phyloP scores from a whole-genome alignment of 2,329 filamentous ascomycete species.

The Trichophyton simii region DNA sequence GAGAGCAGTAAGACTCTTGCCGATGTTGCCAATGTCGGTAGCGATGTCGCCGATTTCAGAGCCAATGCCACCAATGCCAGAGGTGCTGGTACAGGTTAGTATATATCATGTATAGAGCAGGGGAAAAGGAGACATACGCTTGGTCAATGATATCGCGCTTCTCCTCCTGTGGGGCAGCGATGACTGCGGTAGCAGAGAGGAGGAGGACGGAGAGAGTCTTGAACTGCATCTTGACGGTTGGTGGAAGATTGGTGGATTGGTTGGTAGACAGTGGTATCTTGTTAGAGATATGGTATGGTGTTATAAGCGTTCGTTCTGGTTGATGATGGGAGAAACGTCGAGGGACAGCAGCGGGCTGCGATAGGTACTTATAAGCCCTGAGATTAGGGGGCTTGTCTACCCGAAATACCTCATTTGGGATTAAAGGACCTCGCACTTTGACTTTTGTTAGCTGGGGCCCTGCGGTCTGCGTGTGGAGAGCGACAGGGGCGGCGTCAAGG shows the following conservation, averaged over 20 bases:
- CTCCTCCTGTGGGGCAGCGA: conserved; percentile 9
- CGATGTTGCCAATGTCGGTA: conserved; percentile 1
- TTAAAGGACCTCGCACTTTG: not conserved
- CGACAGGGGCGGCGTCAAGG: not conserved
- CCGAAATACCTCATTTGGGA: not conserved
- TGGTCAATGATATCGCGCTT: conserved; percentile 9
- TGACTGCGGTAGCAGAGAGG: conserved; percentile 16
- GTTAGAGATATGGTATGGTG: not conserved
- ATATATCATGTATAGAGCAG: too few relatives aligned
- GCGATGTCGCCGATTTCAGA: conserved; percentile 3
- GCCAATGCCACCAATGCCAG: not conserved
- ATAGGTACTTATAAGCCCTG: not conserved
- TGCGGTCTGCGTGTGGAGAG: not conserved
- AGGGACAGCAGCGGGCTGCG: not conserved
- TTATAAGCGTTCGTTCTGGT: too few relatives aligned
- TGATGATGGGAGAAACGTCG: not conserved
- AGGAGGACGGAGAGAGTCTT: conserved; percentile 17
- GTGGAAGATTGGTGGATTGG: not conserved
- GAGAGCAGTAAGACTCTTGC: conserved; percentile 5
- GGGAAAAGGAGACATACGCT: conserved; percentile 4
- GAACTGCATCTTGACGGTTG: conserved; percentile 16
- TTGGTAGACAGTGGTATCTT: not conserved
- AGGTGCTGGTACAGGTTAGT: not conserved
- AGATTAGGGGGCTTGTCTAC: not conserved
- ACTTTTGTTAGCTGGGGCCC: not conserved